Evolutionary conservation across 768 basidiomycete genomes (phyloP).

Genomic region (Lepiota brunneoincarnata): DNA sequence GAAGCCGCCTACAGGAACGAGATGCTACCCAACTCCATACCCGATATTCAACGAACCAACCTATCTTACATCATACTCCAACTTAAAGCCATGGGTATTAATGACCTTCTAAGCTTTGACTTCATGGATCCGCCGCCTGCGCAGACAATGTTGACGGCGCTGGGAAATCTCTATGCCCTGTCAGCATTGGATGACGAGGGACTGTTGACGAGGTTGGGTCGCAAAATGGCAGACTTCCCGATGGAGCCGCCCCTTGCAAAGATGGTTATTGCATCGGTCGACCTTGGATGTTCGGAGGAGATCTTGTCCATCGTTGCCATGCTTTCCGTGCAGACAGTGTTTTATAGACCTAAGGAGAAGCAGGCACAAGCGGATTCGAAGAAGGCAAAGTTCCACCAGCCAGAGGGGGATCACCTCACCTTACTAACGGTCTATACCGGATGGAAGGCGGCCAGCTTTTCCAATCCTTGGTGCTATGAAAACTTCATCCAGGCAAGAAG

Average conservation of each 20-base stretch:
- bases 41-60: slow-evolving; percentile 96
- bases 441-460: slow-evolving; percentile 95
- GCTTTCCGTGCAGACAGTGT: slow-evolving; percentile 94
- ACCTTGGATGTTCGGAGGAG: slow-evolving; percentile 97
- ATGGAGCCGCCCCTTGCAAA: slow-evolving; percentile 96
- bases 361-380: slow-evolving; percentile 99
- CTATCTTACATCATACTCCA: slow-evolving; percentile 89
- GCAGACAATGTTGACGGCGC: slow-evolving; percentile 93
- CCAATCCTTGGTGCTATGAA: slow-evolving; percentile 99
- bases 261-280: slow-evolving; percentile 97
- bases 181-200: slow-evolving; percentile 98
- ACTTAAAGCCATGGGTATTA: slow-evolving; percentile 98
- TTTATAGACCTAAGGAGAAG: slow-evolving; percentile 99
- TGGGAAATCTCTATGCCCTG: slow-evolving; percentile 92
- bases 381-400: slow-evolving; percentile 99
- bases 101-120: slow-evolving; percentile 95
- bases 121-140: slow-evolving; percentile 99
- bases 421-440: slow-evolving; percentile 95
- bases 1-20: slow-evolving; percentile 98
- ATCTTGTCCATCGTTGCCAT: slow-evolving; percentile 97
- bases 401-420: slow-evolving; percentile 95
- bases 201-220: slow-evolving; percentile 85
- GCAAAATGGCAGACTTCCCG: slow-evolving; percentile 99
- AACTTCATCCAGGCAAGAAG: slow-evolving; percentile 98
- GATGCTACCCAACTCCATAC: slow-evolving; percentile 96